Base-by-base conservation (phyloP, 2,329 filamentous ascomycete species). In the Laburnicola sp. region DNA sequence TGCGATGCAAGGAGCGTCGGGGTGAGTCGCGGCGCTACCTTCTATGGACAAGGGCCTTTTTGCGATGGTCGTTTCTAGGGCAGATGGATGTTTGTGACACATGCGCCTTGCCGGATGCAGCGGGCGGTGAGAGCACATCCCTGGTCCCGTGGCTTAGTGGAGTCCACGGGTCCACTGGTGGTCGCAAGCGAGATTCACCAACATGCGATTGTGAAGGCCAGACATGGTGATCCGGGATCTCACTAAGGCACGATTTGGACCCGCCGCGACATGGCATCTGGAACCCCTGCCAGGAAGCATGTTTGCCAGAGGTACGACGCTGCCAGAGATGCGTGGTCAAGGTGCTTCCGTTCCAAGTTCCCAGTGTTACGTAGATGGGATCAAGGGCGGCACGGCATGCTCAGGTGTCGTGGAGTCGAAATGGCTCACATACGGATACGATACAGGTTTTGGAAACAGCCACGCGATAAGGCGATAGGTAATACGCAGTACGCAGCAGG, bases 31-130 rank as follows among this genome's bases (percentile, higher is more conserved):
- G 34, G 59, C 46, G 36, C 9, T 50, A 60, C 37, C 43, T 65
- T 37, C 41, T 42, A 47, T 55, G 54, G 34, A 40, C 16, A 22
- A 25, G 51, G n/a, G 45, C 50, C 44, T 56, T 52, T 53, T 46
- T 48, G 50, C 54, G 35, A 70, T 69, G 64, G 64, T 48, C 57
- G 50, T 58, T 63, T 56, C 55, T 51, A 45, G 39, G 50, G 50
- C 35, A 43, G 57, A 68, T 69, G 65, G 65, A 57, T 63, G 45
- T 21, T 44, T 39, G 46, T 48, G 48, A 50, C 50, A 46, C 40
- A 41, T 46, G 44, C 47, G 50, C 32, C 45, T 51, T 42, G 40
- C 53, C 48, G 16, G 38, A 50, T 47, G 27, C 6, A 22, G 50
- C 46, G 54, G 61, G 63, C 62, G 64, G 63, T 67, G 59, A 65